Percentiles rank a stretch among this genome's conserved stretches.
These are phyloP conservation scores for Verticillium dahliae DNA, from an alignment of 2,329 filamentous ascomycete genomes.

Conservation along the genomic window DNA sequence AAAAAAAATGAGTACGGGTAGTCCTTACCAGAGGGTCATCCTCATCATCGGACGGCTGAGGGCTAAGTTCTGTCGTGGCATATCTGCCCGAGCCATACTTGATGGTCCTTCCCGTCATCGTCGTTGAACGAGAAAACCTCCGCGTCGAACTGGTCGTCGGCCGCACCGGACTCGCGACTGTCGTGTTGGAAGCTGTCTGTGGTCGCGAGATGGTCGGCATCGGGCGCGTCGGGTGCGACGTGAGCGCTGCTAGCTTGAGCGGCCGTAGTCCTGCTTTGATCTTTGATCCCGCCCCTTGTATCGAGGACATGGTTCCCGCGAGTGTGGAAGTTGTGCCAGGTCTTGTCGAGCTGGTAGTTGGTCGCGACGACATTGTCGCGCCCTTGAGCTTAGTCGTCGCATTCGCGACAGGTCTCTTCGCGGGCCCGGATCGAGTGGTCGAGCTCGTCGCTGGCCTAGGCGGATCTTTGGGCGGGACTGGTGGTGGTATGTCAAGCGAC, in stretches of 20 bases:
- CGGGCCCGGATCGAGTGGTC: neutral
- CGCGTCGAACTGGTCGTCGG: constrained; percentile 26
- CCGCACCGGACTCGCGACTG: constrained; percentile 2
- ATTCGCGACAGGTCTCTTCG: neutral
- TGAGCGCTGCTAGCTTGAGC: neutral
- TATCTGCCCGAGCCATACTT: constrained; percentile 41
- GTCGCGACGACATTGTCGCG: neutral
- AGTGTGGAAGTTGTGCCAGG: neutral
- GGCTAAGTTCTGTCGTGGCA: constrained; percentile 38
- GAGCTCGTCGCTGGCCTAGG: neutral
- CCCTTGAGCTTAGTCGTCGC: neutral
- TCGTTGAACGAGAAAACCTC: constrained; percentile 25
- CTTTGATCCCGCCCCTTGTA: neutral
- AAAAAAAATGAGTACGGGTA: neutral
- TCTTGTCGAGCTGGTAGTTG: neutral
- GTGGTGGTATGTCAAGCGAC: constrained; percentile 4
- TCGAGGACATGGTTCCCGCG: neutral
- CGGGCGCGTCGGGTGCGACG: neutral
- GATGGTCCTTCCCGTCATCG: constrained; percentile 26
- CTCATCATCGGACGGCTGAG: constrained; percentile 48
- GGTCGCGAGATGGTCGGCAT: neutral
- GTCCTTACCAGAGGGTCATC: constrained; percentile 45
- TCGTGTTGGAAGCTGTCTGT: neutral
- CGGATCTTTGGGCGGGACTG: constrained; percentile 6
- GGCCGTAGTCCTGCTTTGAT: neutral